phyloP scores from a whole-genome alignment of 202 grass and related monocot species.

The Musa balbisiana region DNA sequence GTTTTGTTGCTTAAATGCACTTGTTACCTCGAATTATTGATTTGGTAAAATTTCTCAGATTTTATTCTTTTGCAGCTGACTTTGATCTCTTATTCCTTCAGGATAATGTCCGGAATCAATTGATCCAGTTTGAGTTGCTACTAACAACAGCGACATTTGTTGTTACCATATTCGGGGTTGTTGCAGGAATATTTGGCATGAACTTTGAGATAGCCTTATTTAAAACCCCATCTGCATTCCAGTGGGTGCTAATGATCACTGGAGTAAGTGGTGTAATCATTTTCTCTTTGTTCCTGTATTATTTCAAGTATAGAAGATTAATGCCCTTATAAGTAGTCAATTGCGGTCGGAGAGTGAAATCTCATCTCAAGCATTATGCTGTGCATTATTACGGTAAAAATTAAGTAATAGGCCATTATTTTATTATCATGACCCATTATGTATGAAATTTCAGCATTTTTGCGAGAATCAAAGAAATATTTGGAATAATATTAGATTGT shows the following conservation, averaged over 20 bases:
- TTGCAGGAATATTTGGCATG: constrained; percentile 94
- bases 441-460: constrained; percentile 1
- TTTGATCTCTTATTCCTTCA: constrained; percentile 11
- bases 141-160: constrained; percentile 94
- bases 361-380: neutral
- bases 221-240: constrained; percentile 49
- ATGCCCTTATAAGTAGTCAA: constrained; percentile 55
- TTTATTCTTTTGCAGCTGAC: too few species aligned
- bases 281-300: constrained; percentile 83
- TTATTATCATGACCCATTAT: neutral
- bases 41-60: neutral
- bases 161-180: constrained; percentile 85
- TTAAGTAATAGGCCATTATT: neutral
- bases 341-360: neutral
- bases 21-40: neutral
- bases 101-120: constrained; percentile 93
- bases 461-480: neutral
- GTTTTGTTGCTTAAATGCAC: neutral
- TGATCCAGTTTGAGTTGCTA: constrained; percentile 88
- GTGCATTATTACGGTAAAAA: neutral
- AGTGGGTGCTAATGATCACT: constrained; percentile 56
- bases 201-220: constrained; percentile 73
- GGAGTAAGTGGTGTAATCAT: constrained; percentile 47
- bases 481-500: neutral
- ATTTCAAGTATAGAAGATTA: constrained; percentile 78